Percentiles rank a stretch among this genome's conserved stretches.
These are phyloP conservation scores for Miscanthus lutarioriparius DNA, from an alignment of 176 grass and related monocot genomes.

Conservation along the genomic window DNA sequence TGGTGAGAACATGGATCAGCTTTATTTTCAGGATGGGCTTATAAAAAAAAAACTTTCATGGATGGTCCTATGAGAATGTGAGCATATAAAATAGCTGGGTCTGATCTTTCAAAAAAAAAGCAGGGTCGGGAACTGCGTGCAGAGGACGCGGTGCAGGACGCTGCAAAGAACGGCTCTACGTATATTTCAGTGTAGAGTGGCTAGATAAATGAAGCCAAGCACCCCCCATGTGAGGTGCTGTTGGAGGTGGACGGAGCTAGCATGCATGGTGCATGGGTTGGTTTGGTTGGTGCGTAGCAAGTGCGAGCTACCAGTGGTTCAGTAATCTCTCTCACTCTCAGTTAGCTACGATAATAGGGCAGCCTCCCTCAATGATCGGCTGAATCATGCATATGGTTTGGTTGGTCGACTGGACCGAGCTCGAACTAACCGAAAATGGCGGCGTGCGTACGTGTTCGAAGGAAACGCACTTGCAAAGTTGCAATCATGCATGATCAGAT, in stretches of 20 bases:
- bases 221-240: neutral
- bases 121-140: neutral
- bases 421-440: no score
- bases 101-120: no score
- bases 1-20: neutral
- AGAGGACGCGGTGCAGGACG: neutral
- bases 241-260: neutral
- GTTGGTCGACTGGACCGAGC: no score
- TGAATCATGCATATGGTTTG: no score
- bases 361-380: no score
- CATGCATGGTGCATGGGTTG: neutral
- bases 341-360: no score
- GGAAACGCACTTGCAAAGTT: no score
- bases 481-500: no score
- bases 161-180: neutral
- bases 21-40: neutral
- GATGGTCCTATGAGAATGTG: neutral
- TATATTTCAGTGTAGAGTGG: neutral
- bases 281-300: neutral
- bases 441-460: no score
- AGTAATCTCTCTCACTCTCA: neutral
- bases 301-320: slow-evolving; percentile 9
- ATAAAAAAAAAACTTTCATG: neutral
- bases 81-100: neutral
- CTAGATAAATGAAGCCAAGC: neutral